Conservation (phyloP, 345 rosid genomes). For the Iberis pinnata region DNA sequence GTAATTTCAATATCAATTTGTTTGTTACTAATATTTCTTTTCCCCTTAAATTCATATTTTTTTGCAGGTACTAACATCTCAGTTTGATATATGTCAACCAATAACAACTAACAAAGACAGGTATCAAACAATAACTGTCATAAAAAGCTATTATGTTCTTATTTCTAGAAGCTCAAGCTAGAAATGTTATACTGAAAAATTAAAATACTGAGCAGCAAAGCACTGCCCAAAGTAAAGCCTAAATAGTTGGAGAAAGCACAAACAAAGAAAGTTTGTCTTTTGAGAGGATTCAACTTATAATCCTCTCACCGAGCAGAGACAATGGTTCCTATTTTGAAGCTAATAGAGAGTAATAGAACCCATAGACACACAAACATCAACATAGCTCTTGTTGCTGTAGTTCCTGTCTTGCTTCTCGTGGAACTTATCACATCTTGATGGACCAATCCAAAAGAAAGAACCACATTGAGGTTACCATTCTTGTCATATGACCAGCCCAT, state of each 20-base stretch:
- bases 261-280: conserved; percentile 2
- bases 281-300: conserved; percentile 6
- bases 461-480: conserved; percentile 45
- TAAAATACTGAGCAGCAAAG: conserved; percentile 23
- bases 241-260: conserved; percentile 19
- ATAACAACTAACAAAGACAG: background rate
- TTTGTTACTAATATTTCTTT: too few relatives aligned
- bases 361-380: conserved; percentile 50
- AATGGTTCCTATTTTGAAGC: conserved; percentile 49
- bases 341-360: conserved; percentile 53
- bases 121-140: background rate
- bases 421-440: conserved; percentile 28
- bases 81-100: too few relatives aligned
- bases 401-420: conserved; percentile 34
- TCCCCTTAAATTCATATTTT: too few relatives aligned
- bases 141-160: background rate
- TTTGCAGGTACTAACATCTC: too few relatives aligned
- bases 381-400: conserved; percentile 37
- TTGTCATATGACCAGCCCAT: conserved; percentile 58
- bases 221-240: conserved; percentile 23
- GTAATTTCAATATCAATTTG: too few relatives aligned
- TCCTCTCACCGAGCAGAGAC: conserved; percentile 45
- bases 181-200: background rate
- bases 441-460: conserved; percentile 43
- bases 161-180: conserved; percentile 18